Evolutionary conservation across 129 eudicot genomes (phyloP).

Genomic region (Lactuca sativa): DNA sequence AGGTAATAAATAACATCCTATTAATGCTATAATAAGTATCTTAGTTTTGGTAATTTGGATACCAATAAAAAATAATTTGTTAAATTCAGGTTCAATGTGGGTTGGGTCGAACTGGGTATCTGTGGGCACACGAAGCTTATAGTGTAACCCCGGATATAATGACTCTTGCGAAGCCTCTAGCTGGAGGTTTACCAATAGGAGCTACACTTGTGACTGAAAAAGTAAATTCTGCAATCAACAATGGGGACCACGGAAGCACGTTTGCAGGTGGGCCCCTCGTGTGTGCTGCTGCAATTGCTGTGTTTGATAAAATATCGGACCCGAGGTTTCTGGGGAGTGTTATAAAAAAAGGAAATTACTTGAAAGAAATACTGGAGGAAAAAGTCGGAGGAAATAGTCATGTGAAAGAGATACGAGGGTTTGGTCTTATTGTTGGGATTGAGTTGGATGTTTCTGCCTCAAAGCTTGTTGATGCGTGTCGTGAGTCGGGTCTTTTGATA

Average conservation of each 20-base stretch:
- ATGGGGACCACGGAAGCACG: slow-evolving; percentile 92
- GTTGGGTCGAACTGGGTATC: slow-evolving; percentile 79
- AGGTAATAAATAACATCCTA: slow-evolving; percentile 40
- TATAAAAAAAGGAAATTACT: slow-evolving; percentile 55
- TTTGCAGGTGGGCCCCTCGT: slow-evolving; percentile 95
- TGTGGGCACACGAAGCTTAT: slow-evolving; percentile 91
- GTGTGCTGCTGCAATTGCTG: slow-evolving; percentile 73
- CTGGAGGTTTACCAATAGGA: slow-evolving; percentile 93
- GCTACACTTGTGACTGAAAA: slow-evolving; percentile 72
- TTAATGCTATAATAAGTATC: slow-evolving; percentile 18
- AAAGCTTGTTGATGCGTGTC: slow-evolving; percentile 71
- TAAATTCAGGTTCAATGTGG: slow-evolving; percentile 80
- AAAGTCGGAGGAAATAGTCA: slow-evolving; percentile 54
- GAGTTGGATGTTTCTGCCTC: slow-evolving; percentile 81
- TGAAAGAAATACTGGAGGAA: slow-evolving; percentile 48
- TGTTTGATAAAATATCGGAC: slow-evolving; percentile 68
- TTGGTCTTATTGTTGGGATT: slow-evolving; percentile 72
- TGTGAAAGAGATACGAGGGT: slow-evolving; percentile 72
- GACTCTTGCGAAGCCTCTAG: slow-evolving; percentile 97
- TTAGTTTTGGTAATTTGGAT: not conserved
- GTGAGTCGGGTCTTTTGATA: slow-evolving; percentile 61
- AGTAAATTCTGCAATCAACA: slow-evolving; percentile 56
- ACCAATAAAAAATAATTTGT: too few relatives aligned
- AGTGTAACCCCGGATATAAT: slow-evolving; percentile 69
- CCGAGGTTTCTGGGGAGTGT: slow-evolving; percentile 61